These are phyloP conservation scores for Strobilomyces confusus DNA, from an alignment of 768 basidiomycete species.

Conservation along the genomic window DNA sequence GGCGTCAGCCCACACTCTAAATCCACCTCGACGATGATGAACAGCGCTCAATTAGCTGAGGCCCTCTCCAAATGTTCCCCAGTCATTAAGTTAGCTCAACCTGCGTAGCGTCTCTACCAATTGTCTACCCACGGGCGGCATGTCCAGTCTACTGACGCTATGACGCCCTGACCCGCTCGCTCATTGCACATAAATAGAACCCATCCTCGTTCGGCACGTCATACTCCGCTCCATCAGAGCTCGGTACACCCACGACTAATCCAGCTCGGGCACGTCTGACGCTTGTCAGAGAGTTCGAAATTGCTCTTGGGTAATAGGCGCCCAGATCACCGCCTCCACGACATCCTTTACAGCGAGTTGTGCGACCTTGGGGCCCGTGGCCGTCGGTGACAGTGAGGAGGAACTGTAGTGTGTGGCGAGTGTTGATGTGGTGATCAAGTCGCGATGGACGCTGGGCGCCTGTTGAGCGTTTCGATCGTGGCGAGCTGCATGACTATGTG, in stretches of 20 bases:
- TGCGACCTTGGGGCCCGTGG: conserved; percentile 61
- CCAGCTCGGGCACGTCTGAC: conserved; percentile 50
- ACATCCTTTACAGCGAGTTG: conserved; percentile 16
- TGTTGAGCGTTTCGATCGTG: too few species aligned
- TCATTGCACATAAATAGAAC: conserved; percentile 52
- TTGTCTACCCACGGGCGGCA: conserved; percentile 39
- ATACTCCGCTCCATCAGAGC: conserved; percentile 24
- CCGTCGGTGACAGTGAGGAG: conserved; percentile 68
- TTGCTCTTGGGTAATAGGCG: conserved; percentile 61
- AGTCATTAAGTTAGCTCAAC: too few species aligned
- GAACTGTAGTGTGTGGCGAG: too few species aligned
- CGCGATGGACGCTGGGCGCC: conserved; percentile 52
- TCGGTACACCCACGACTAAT: conserved; percentile 11
- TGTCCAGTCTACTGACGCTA: conserved; percentile 69
- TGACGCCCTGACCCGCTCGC: conserved; percentile 58
- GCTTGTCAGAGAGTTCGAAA: conserved; percentile 63
- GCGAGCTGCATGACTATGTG: too few species aligned
- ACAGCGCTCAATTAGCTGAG: too few species aligned
- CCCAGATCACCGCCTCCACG: conserved; percentile 75
- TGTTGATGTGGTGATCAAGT: conserved; percentile 46
- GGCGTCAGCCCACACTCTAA: too few species aligned
- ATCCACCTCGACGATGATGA: too few species aligned
- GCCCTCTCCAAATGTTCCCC: too few species aligned
- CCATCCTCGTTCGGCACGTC: conserved; percentile 36
- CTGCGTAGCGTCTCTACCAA: conserved; percentile 53